A percentile compares a stretch with the other conserved stretches of the same genome.
Conservation (phyloP, 768 basidiomycete species). For the Artomyces pyxidatus region DNA sequence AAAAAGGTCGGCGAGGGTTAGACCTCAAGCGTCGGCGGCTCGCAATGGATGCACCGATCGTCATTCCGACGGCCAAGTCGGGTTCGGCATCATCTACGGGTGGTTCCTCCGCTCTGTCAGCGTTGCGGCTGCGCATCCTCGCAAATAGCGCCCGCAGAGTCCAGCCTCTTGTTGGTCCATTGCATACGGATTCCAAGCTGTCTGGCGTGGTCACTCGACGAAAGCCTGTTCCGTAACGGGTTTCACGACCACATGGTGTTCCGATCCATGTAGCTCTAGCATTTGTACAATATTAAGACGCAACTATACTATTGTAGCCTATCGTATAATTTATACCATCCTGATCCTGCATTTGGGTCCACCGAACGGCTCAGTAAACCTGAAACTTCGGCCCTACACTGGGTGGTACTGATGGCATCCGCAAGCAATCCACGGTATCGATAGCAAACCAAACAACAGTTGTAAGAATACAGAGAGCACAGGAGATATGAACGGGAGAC, state of each 20-base stretch:
- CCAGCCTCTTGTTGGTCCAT: slow-evolving; percentile 1
- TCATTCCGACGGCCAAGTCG: not conserved
- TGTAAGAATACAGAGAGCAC: slow-evolving; percentile 16
- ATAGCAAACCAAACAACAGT: slow-evolving; percentile 16
- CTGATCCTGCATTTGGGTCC: too few species aligned
- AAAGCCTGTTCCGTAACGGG: too few species aligned
- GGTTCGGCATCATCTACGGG: not conserved
- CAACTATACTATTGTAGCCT: not conserved
- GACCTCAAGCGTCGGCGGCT: slow-evolving; percentile 40
- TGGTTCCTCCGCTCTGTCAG: not conserved
- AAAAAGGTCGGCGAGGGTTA: slow-evolving; percentile 37
- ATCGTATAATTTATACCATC: too few species aligned
- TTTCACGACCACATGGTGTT: not conserved
- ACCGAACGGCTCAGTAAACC: too few species aligned
- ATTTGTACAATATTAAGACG: not conserved
- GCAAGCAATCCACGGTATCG: slow-evolving; percentile 16
- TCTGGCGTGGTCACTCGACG: slow-evolving; percentile 10
- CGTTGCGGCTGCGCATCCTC: slow-evolving; percentile 11
- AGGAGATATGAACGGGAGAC: slow-evolving; percentile 1
- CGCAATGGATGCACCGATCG: slow-evolving; percentile 12
- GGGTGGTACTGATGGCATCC: too few species aligned
- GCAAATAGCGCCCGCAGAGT: slow-evolving; percentile 12
- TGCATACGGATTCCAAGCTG: not conserved
- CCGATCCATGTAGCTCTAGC: not conserved
- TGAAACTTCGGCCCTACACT: too few species aligned